Percentiles rank a stretch among this genome's conserved stretches.
Conservation (phyloP, 192 early-diverging fungal species). For the Funneliformis geosporum region DNA sequence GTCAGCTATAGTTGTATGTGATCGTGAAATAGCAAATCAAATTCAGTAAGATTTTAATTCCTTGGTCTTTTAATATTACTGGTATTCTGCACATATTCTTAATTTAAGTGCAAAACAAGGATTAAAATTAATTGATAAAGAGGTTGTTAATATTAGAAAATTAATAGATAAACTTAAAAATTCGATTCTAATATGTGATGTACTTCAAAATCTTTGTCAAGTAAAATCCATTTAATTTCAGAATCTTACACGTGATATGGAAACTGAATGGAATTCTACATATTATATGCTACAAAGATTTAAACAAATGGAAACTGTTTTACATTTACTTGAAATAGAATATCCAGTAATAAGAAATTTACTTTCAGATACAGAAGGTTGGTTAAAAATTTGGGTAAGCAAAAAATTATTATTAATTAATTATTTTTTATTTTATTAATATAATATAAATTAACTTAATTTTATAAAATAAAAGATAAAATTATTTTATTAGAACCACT, state of each 20-base stretch:
- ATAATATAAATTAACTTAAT: neutral
- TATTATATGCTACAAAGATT: conserved; percentile 19
- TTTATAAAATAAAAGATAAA: conserved; percentile 1
- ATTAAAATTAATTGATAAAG: neutral
- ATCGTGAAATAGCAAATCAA: neutral
- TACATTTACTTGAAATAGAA: neutral
- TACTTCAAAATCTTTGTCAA: neutral
- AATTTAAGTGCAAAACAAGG: neutral
- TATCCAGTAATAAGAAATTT: neutral
- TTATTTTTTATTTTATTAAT: neutral
- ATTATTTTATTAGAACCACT: conserved; percentile 6
- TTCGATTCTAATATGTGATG: neutral
- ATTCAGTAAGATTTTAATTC: neutral
- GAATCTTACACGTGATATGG: neutral
- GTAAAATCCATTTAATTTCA: neutral
- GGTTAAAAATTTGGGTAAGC: neutral
- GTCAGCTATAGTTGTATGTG: neutral
- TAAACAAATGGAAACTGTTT: neutral
- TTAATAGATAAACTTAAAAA: neutral
- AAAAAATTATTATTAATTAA: neutral
- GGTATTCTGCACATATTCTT: neutral
- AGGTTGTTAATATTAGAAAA: neutral
- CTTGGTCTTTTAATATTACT: neutral
- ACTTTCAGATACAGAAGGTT: neutral
- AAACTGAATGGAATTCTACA: neutral